A percentile compares a stretch with the other conserved stretches of the same genome.
Conservation (phyloP, 345 rosid genomes). For the Clausena lansium region DNA sequence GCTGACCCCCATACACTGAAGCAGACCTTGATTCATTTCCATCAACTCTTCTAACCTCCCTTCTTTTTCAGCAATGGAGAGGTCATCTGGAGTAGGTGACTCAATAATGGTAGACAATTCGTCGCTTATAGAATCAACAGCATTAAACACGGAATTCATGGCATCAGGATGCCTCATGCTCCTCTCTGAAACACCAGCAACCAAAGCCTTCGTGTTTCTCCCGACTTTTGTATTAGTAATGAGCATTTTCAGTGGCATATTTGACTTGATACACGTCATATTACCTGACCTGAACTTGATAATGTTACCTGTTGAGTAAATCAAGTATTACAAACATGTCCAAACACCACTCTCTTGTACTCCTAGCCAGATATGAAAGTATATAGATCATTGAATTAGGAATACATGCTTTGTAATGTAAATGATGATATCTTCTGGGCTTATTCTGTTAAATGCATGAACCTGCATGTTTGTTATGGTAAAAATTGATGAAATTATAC, state of each 20-base stretch:
- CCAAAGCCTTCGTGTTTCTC: conserved; percentile 87
- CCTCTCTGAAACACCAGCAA: conserved; percentile 87
- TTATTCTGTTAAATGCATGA: background rate
- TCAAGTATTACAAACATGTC: background rate
- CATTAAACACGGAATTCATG: conserved; percentile 69
- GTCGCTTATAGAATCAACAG: conserved; percentile 77
- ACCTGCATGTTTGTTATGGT: background rate
- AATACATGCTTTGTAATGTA: background rate
- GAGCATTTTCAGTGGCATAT: conserved; percentile 72
- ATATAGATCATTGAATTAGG: background rate
- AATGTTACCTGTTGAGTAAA: conserved; percentile 65
- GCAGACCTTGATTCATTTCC: conserved; percentile 94
- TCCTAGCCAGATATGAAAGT: background rate
- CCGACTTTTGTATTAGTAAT: conserved; percentile 89
- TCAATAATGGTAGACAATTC: conserved; percentile 61
- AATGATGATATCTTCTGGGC: background rate
- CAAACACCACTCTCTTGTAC: background rate
- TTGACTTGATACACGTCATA: conserved; percentile 56
- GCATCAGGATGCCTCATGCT: conserved; percentile 59
- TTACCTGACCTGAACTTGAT: conserved; percentile 78
- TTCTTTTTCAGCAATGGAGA: conserved; percentile 56
- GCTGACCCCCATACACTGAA: conserved; percentile 90
- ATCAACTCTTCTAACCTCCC: conserved; percentile 72
- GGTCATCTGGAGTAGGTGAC: conserved; percentile 46
- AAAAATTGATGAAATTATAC: background rate